These are phyloP conservation scores for Schizophyllum amplum DNA, from an alignment of 1,284 basidiomycete species.

Conservation along the genomic window DNA sequence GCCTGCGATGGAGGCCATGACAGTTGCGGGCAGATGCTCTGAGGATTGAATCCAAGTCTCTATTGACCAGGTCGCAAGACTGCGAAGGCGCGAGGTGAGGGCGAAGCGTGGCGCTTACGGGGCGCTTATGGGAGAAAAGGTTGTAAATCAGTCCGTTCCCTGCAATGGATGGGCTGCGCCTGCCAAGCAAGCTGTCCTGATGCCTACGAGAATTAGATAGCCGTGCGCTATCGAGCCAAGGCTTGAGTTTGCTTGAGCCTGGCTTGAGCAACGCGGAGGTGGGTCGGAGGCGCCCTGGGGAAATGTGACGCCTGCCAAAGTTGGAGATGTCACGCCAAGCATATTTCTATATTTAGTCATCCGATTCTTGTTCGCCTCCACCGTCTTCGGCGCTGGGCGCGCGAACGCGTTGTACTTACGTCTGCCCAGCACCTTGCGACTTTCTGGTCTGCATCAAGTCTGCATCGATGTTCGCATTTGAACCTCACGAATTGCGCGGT, in stretches of 20 bases:
- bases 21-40: neutral
- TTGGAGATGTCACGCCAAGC: neutral
- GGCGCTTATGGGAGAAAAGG: neutral
- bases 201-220: neutral
- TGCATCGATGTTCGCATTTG: slow-evolving; percentile 21
- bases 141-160: neutral
- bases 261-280: neutral
- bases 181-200: too few relatives aligned
- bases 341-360: neutral
- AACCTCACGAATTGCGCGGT: slow-evolving; percentile 22
- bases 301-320: neutral
- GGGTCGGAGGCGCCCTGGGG: neutral
- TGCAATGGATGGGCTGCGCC: too few relatives aligned
- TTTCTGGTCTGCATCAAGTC: neutral
- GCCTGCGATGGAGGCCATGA: neutral
- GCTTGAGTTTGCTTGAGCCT: too few relatives aligned
- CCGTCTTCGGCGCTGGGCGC: neutral
- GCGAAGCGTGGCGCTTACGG: neutral
- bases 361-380: neutral
- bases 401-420: neutral
- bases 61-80: neutral
- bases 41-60: neutral
- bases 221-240: too few relatives aligned
- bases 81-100: neutral
- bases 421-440: neutral